phyloP scores from a whole-genome alignment of 2,329 filamentous ascomycete genomes.

The Exophiala mesophila region DNA sequence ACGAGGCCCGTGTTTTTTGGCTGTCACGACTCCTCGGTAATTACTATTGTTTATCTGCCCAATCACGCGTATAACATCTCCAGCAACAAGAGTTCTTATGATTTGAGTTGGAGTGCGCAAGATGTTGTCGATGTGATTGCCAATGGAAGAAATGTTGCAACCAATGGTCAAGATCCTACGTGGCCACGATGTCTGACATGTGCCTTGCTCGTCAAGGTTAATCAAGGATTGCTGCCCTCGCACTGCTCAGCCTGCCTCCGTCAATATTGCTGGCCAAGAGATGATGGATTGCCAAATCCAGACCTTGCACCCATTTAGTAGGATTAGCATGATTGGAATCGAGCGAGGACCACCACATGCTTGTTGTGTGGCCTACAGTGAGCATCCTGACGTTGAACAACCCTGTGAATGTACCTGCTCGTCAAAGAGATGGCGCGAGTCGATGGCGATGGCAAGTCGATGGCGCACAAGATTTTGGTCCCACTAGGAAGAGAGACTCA shows the following conservation, averaged over 20 bases:
- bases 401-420: no score
- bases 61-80: conserved; percentile 30
- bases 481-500: no score
- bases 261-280: conserved; percentile 13
- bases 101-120: conserved; percentile 9
- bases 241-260: conserved; percentile 18
- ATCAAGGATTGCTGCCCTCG: conserved; percentile 12
- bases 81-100: conserved; percentile 7
- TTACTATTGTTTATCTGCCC: conserved; percentile 41
- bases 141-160: conserved; percentile 22
- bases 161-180: conserved; percentile 5
- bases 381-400: no score
- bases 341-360: no score
- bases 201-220: conserved; percentile 21
- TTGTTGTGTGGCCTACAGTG: no score
- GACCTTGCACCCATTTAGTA: no score
- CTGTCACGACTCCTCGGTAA: conserved; percentile 41
- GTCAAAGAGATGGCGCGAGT: no score
- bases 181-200: conserved; percentile 24
- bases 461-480: no score
- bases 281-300: not conserved
- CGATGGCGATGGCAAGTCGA: no score
- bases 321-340: no score
- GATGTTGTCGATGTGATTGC: conserved; percentile 21
- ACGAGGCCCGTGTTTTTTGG: conserved; percentile 59